Percentiles rank a stretch among this genome's conserved stretches.
Evolutionary conservation across 805 yeast species (phyloP).

Genomic region (Zygoascus ofunaensis): DNA sequence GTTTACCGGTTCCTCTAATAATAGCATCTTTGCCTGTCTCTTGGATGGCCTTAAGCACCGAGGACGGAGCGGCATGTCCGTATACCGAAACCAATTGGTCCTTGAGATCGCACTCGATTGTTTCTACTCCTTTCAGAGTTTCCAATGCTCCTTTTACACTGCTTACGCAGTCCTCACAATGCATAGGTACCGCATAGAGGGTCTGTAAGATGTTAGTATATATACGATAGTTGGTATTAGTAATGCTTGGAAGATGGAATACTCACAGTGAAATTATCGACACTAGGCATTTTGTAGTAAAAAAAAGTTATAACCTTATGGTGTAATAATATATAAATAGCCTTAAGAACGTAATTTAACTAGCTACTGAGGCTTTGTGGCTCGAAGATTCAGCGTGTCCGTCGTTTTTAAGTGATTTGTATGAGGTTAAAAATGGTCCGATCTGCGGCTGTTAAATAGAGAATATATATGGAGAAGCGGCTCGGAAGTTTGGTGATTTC

Average conservation of each 20-base stretch:
- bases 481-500: too few species aligned
- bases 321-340: too few species aligned
- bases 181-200: conserved; percentile 79
- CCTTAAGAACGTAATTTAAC: too few species aligned
- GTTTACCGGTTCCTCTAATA: conserved; percentile 80
- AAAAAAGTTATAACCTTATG: too few species aligned
- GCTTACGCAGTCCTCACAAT: conserved; percentile 63
- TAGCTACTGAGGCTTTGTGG: too few species aligned
- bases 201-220: conserved; percentile 32
- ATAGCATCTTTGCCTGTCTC: conserved; percentile 79
- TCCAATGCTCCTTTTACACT: conserved; percentile 48
- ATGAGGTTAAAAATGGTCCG: too few species aligned
- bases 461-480: too few species aligned
- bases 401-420: too few species aligned
- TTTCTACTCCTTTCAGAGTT: conserved; percentile 40
- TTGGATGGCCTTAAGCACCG: conserved; percentile 58
- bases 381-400: too few species aligned
- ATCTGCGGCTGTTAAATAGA: too few species aligned
- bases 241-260: too few species aligned
- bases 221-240: too few species aligned
- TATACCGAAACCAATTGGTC: conserved; percentile 55
- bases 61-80: conserved; percentile 71
- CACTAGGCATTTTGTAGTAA: conserved; percentile 10
- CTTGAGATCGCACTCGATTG: conserved; percentile 47
- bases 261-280: conserved; percentile 14